Conservation (phyloP, 1,139 yeast species). For the Kazachstania sp. region DNA sequence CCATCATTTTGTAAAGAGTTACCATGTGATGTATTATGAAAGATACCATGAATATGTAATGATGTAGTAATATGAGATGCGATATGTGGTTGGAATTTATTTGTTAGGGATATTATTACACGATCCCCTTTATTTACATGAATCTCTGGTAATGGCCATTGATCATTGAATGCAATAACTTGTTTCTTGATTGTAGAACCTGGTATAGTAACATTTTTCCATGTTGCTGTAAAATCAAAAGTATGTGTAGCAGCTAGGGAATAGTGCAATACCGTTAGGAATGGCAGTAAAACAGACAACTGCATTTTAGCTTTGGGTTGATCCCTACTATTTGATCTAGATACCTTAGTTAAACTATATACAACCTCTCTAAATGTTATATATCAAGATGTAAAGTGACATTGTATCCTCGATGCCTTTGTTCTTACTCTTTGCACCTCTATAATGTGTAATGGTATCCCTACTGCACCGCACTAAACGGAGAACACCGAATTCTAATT, state of each 20-base stretch:
- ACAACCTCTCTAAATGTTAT: too few relatives aligned
- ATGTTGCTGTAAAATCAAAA: conserved; percentile 43
- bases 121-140: conserved; percentile 58
- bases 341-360: too few relatives aligned
- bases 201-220: conserved; percentile 46
- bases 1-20: conserved; percentile 60
- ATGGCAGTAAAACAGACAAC: background rate
- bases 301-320: too few relatives aligned
- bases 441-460: too few relatives aligned
- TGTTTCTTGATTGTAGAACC: conserved; percentile 43
- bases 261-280: too few relatives aligned
- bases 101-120: conserved; percentile 48
- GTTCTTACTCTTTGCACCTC: too few relatives aligned
- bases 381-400: too few relatives aligned
- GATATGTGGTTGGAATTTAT: conserved; percentile 35
- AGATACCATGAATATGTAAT: conserved; percentile 69
- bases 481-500: too few relatives aligned
- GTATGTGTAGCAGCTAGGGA: conserved; percentile 36
- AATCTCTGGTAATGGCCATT: conserved; percentile 69
- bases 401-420: too few relatives aligned
- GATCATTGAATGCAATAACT: conserved; percentile 58
- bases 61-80: conserved; percentile 39
- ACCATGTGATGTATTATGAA: conserved; percentile 42
- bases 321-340: too few relatives aligned
- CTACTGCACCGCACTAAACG: too few relatives aligned